Evolutionary conservation across 2,329 filamentous ascomycete genomes (phyloP), one percentile per base, ranked within the genome.

Genomic region (Zymoseptoria pseudotritici): DNA sequence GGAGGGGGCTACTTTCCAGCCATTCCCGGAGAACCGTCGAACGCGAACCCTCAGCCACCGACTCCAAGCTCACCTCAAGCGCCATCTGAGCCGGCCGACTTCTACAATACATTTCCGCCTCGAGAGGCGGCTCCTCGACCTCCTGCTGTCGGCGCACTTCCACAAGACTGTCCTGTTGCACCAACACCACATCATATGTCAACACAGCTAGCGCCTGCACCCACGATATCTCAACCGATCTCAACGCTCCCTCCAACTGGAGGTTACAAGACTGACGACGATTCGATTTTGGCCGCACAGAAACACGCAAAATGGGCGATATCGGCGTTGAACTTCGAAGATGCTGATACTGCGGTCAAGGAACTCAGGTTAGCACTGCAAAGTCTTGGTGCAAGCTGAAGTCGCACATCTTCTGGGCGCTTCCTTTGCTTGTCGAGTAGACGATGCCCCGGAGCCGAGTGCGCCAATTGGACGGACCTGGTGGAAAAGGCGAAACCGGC

Each of bases 261-360:
- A 4, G 70, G 71, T 1, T 78, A 88, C 57, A 78, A 75, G 4
- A 79, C 76, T 10, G 90, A 96, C 64, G 87, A 91, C 65, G 78
- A 81, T 61, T 80, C 88, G 0, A 87, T 97, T 42, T 79, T 84
- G 42, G 83, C 86, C 67, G 93, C 94, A 4, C 91, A 96, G 73
- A 99, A 97, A 73, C 94, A 97, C 77, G 92, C 93, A 2, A 91
- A 91, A 69, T 99, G 91, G 90, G 94, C 94, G 0, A 96, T 97
- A 50, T 97, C 92, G 10, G 94, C 94, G 0, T 77, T 99, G 54
- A 96, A 97, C 69, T 99, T 99, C 74, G 94, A 99, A 67, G 94
- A 99, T 72, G 89, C 96, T 1, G 81, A 87, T 1, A 99, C 94
- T 0, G 94, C 94, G 0, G 86, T 97, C 4, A 86, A 87, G 69